Evolutionary conservation across 2,329 filamentous ascomycete genomes (phyloP), one percentile per base, ranked within the genome.

Genomic region (Colletotrichum sp.): DNA sequence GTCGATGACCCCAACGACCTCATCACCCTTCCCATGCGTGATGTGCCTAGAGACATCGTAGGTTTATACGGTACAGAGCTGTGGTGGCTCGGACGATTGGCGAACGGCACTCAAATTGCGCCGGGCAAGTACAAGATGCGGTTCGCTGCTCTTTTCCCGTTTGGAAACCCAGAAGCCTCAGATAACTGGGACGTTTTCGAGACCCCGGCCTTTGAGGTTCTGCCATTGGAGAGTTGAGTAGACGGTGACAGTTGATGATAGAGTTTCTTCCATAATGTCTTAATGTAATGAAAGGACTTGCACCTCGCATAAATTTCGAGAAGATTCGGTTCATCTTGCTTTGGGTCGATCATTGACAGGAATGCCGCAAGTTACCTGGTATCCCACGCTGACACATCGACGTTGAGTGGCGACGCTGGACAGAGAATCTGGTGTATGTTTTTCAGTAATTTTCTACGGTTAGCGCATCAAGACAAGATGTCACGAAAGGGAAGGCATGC

Each of bases 41-140:
- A 83, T 6, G 79, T 84, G 14, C 80, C 83, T 1, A 82, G 86
- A 12, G 82, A 82, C 3, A 82, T 82, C 36, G 70, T 68, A 28
- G 77, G 67, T 4, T 14, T 66, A 63, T 71, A 68, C 13, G 72
- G 68, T 4, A 75, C 78, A 7, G 81, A 81, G 43, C 85, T 84
- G 63, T 87, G 84, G 82, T 87, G 86, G 86, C 85, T 87, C 21
- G 85, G 86, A 5, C 84, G 84, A 71, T 81, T 87, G 18, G 83
- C 85, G 14, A 86, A 87, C 70, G 86, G 85, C 6, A 83, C 84
- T 9, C 82, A 83, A 52, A 86, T 87, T 59, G 78, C 80, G 4
- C 84, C 85, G 3, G 86, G 86, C 3, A 84, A 84, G 48, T 87
- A 87, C 71, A 85, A 72, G 43, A 70, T 77, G 59, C 74, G 77